These are phyloP conservation scores for Neurospora africana DNA, from an alignment of 495 filamentous ascomycete species.

Conservation along the genomic window DNA sequence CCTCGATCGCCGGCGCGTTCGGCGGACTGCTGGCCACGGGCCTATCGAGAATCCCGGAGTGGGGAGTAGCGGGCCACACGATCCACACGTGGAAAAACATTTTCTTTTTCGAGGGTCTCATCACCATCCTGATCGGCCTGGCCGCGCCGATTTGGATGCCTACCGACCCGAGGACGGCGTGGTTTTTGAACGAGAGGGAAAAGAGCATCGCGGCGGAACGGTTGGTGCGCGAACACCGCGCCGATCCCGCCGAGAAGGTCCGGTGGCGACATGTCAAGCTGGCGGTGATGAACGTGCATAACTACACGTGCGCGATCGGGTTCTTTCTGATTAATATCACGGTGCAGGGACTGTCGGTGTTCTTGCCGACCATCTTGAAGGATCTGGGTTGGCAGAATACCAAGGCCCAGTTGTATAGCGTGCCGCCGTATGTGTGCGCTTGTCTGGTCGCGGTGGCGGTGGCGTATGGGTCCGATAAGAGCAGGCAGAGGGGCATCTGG, in stretches of 20 bases:
- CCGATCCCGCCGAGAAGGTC: slow-evolving; percentile 25
- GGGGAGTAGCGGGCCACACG: slow-evolving; percentile 33
- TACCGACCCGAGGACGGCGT: slow-evolving; percentile 39
- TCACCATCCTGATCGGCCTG: slow-evolving; percentile 42
- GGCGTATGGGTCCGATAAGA: slow-evolving; percentile 49
- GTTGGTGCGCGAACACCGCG: slow-evolving; percentile 28
- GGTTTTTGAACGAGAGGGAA: slow-evolving; percentile 43
- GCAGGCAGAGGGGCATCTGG: slow-evolving; percentile 52
- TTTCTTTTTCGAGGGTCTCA: slow-evolving; percentile 53
- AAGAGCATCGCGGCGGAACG: slow-evolving; percentile 32
- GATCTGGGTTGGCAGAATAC: slow-evolving; percentile 37
- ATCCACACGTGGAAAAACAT: slow-evolving; percentile 55
- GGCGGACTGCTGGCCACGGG: slow-evolving; percentile 28
- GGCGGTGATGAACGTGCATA: slow-evolving; percentile 34
- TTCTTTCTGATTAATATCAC: slow-evolving; percentile 45
- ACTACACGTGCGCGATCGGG: slow-evolving; percentile 36
- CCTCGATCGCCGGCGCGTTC: slow-evolving; percentile 46
- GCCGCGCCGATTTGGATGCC: slow-evolving; percentile 44
- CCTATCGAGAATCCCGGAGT: slow-evolving; percentile 38
- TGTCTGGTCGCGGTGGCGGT: slow-evolving; percentile 46
- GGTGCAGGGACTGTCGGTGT: slow-evolving; percentile 39
- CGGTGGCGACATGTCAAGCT: slow-evolving; percentile 26
- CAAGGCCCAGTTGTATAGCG: slow-evolving; percentile 37
- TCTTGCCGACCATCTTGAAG: slow-evolving; percentile 40
- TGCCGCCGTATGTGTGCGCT: slow-evolving; percentile 42